A percentile compares a stretch with the other conserved stretches of the same genome.
phyloP scores from a whole-genome alignment of 345 rosid species.

The Camelina laxa region DNA sequence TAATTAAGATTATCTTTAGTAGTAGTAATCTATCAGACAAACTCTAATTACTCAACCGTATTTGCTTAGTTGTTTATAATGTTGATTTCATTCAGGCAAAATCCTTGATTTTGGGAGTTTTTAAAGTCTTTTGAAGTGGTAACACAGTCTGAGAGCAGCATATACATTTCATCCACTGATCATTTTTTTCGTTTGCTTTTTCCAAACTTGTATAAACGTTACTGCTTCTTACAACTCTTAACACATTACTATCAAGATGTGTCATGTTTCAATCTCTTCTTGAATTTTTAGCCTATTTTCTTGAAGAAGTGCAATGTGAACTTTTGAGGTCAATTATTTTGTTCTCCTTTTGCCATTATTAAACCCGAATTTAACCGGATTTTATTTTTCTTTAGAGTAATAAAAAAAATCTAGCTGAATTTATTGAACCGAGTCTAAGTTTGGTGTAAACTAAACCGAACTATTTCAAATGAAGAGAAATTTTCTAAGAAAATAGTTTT shows the following conservation, averaged over 20 bases:
- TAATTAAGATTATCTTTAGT: conserved; percentile 17
- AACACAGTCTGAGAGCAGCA: conserved; percentile 22
- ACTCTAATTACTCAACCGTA: neutral
- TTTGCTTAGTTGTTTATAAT: conserved; percentile 10
- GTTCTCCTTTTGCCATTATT: neutral
- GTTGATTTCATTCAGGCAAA: conserved; percentile 26
- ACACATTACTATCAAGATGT: neutral
- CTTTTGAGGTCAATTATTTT: neutral
- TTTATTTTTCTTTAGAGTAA: too few species aligned
- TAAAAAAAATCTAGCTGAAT: neutral
- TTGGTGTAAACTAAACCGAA: neutral
- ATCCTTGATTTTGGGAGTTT: conserved; percentile 35
- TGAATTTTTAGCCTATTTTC: neutral
- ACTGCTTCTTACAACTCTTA: neutral
- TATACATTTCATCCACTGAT: conserved; percentile 29
- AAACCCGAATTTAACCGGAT: neutral
- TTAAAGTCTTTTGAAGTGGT: conserved; percentile 12
- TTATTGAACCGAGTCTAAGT: neutral
- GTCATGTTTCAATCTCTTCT: conserved; percentile 26
- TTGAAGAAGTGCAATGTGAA: conserved; percentile 3
- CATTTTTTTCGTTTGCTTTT: conserved; percentile 3
- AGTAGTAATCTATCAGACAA: neutral
- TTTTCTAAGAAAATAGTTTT: neutral
- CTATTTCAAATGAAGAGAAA: neutral
- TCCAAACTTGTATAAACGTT: conserved; percentile 16